Evolutionary conservation across 179 eudicot genomes (phyloP).

Genomic region (Nepenthes alata): DNA sequence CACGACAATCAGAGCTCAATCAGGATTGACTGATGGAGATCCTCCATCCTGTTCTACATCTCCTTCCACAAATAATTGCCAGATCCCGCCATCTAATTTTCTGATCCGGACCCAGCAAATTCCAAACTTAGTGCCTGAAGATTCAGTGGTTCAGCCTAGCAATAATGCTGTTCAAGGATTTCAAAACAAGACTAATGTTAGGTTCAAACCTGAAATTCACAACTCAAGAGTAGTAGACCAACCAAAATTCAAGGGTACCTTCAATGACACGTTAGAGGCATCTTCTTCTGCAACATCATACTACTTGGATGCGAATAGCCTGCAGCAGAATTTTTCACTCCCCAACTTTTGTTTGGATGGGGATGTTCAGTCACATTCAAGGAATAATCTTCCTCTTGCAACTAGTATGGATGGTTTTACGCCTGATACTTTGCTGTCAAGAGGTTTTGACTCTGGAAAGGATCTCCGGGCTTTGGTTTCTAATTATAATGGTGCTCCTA

Average conservation of each 20-base stretch:
- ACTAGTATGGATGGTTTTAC: slow-evolving; percentile 47
- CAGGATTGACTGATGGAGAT: slow-evolving; percentile 52
- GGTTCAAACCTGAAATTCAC: slow-evolving; percentile 49
- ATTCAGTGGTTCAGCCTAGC: slow-evolving; percentile 33
- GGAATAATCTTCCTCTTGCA: slow-evolving; percentile 43
- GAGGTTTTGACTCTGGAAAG: slow-evolving; percentile 82
- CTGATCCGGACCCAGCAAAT: slow-evolving; percentile 40
- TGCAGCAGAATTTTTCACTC: slow-evolving; percentile 54
- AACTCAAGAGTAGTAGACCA: slow-evolving; percentile 43
- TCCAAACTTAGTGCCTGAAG: slow-evolving; percentile 29
- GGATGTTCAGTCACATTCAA: slow-evolving; percentile 67
- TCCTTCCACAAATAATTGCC: slow-evolving; percentile 70
- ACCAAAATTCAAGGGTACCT: slow-evolving; percentile 37
- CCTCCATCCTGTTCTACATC: slow-evolving; percentile 89
- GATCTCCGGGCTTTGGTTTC: slow-evolving; percentile 68
- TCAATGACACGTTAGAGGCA: slow-evolving; percentile 59
- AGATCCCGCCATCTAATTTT: slow-evolving; percentile 40
- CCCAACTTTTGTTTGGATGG: slow-evolving; percentile 56
- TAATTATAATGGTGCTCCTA: slow-evolving; percentile 46
- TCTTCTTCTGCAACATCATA: slow-evolving; percentile 77
- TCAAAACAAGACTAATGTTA: slow-evolving; percentile 36
- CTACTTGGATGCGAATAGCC: slow-evolving; percentile 61
- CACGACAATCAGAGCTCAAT: slow-evolving; percentile 27
- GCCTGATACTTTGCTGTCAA: slow-evolving; percentile 84
- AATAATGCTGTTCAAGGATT: slow-evolving; percentile 36